Evolutionary conservation across 495 filamentous ascomycete genomes (phyloP).

Genomic region (Paragyromitra xinjiangensis): DNA sequence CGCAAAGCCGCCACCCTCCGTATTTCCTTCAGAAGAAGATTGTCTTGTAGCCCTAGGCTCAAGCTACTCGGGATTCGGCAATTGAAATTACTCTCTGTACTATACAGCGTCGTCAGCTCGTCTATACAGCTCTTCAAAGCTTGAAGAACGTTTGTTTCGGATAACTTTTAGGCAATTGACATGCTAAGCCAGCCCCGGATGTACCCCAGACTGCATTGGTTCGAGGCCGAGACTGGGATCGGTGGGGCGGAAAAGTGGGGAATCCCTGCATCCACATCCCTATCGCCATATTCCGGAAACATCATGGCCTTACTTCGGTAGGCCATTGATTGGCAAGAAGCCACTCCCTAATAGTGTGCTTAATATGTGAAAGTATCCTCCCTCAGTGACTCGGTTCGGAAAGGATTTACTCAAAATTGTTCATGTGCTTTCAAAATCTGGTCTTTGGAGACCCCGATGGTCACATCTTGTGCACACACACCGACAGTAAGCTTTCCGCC

Average conservation of each 20-base stretch:
- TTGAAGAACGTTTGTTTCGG: conserved; percentile 9
- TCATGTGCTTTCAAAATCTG: conserved; percentile 39
- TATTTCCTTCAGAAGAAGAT: background rate
- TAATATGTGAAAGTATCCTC: conserved; percentile 13
- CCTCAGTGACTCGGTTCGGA: conserved; percentile 16
- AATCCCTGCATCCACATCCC: conserved; percentile 38
- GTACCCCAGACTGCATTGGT: conserved; percentile 22
- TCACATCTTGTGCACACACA: conserved; percentile 20
- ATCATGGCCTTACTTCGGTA: conserved; percentile 9
- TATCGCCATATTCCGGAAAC: conserved; percentile 39
- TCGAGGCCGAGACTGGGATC: conserved; percentile 31
- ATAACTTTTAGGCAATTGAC: conserved; percentile 37
- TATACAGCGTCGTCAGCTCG: conserved; percentile 26
- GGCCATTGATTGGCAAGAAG: conserved; percentile 9
- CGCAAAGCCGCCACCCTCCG: background rate
- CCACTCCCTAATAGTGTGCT: background rate
- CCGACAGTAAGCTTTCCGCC: conserved; percentile 1
- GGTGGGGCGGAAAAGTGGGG: conserved; percentile 39
- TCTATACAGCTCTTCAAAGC: conserved; percentile 5
- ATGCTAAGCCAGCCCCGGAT: conserved; percentile 21
- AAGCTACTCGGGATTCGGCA: background rate
- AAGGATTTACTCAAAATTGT: conserved; percentile 30
- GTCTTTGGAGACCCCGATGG: conserved; percentile 18
- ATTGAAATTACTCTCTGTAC: background rate
- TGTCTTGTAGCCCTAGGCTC: background rate